Percentiles rank a stretch among this genome's conserved stretches.
phyloP scores from a whole-genome alignment of 768 basidiomycete species.

The Suillus weaverae region DNA sequence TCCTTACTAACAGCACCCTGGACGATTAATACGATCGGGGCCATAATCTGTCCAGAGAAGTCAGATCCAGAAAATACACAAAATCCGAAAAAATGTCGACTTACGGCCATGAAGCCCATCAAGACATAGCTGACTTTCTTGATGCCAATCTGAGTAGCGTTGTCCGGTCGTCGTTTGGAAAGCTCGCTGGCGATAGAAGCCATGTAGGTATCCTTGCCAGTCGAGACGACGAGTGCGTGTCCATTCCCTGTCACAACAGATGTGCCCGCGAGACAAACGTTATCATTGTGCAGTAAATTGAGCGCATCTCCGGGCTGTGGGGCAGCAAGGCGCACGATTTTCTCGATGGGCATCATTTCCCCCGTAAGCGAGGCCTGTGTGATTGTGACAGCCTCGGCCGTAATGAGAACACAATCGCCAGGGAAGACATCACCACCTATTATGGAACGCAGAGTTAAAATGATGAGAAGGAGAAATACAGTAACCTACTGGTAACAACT shows the following conservation, averaged over 20 bases:
- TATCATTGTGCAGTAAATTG: slow-evolving; percentile 32
- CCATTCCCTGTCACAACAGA: slow-evolving; percentile 36
- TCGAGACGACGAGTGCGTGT: slow-evolving; percentile 30
- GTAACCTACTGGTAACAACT: slow-evolving; percentile 27
- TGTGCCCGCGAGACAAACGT: slow-evolving; percentile 35
- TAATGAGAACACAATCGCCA: slow-evolving; percentile 35
- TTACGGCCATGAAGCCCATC: slow-evolving; percentile 31
- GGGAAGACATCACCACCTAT: slow-evolving; percentile 37
- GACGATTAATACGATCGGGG: slow-evolving; percentile 29
- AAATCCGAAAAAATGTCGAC: slow-evolving; percentile 1
- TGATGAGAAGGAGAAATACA: background rate
- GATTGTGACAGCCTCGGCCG: slow-evolving; percentile 33
- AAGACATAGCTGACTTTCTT: slow-evolving; percentile 35
- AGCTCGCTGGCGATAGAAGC: slow-evolving; percentile 37
- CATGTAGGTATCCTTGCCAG: slow-evolving; percentile 35
- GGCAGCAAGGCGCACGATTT: slow-evolving; percentile 19
- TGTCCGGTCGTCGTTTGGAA: slow-evolving; percentile 31
- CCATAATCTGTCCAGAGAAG: slow-evolving; percentile 25
- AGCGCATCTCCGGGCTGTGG: slow-evolving; percentile 21
- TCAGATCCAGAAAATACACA: background rate
- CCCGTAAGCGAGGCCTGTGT: slow-evolving; percentile 38
- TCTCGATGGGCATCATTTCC: slow-evolving; percentile 37
- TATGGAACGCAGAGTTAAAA: background rate
- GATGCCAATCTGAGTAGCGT: slow-evolving; percentile 34
- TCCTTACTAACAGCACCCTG: slow-evolving; percentile 33